These are phyloP conservation scores for Saccharomycopsis sp. DNA, from an alignment of 805 yeast genomes.

Conservation along the genomic window DNA sequence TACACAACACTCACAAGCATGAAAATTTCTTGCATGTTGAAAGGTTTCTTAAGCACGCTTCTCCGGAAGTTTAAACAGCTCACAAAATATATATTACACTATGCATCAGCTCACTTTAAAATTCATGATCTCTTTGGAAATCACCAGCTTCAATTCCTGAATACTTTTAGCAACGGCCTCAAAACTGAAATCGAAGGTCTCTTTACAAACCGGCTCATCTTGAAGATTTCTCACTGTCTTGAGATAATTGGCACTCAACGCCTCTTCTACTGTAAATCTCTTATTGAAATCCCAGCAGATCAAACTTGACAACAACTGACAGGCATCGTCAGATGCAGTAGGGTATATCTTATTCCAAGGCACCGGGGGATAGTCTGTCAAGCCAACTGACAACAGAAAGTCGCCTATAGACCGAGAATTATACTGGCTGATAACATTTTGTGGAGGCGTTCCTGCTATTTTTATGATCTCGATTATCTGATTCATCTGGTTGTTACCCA, in stretches of 20 bases:
- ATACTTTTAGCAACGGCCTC: constrained; percentile 37
- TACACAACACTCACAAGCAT: too few species aligned
- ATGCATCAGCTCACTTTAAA: constrained; percentile 35
- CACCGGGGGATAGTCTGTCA: constrained; percentile 35
- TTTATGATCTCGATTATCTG: constrained; percentile 66
- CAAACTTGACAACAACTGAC: constrained; percentile 45
- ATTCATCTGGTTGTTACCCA: constrained; percentile 64
- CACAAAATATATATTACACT: too few species aligned
- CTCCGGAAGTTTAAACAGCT: too few species aligned
- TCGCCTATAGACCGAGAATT: constrained; percentile 43
- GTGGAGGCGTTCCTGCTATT: constrained; percentile 66
- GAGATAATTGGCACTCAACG: constrained; percentile 54
- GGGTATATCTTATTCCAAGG: constrained; percentile 57
- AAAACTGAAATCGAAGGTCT: constrained; percentile 59
- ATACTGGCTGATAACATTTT: constrained; percentile 36
- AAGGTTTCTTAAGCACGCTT: too few species aligned
- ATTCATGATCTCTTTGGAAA: constrained; percentile 45
- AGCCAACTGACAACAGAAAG: constrained; percentile 34
- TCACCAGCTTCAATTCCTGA: constrained; percentile 41
- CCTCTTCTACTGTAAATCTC: constrained; percentile 49
- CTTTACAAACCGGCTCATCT: constrained; percentile 49
- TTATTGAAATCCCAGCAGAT: constrained; percentile 57
- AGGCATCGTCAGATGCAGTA: constrained; percentile 46
- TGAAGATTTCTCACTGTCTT: constrained; percentile 42
- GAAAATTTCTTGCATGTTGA: too few species aligned